phyloP scores from a whole-genome alignment of 2,329 filamentous ascomycete species.

The Zymoseptoria passerinii region DNA sequence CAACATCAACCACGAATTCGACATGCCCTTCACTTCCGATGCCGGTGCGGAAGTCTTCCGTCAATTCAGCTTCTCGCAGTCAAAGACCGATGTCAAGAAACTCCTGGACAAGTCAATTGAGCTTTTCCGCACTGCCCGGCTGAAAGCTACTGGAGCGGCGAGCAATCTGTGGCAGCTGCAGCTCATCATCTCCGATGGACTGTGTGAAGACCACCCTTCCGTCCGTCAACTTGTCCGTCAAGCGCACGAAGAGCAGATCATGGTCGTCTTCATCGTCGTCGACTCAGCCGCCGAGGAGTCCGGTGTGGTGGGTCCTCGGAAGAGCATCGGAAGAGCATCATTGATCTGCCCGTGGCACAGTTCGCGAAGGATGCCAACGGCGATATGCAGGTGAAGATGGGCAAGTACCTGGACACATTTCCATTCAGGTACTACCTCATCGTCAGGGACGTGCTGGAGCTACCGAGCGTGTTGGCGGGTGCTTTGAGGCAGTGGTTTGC shows the following conservation, averaged over 20 bases:
- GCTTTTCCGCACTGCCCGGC: conserved; percentile 69
- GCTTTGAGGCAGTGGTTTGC: conserved; percentile 95
- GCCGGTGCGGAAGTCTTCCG: conserved; percentile 77
- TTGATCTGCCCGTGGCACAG: conserved; percentile 80
- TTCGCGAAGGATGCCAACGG: conserved; percentile 63
- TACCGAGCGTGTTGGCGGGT: conserved; percentile 79
- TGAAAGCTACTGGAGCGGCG: conserved; percentile 45
- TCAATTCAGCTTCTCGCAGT: conserved; percentile 76
- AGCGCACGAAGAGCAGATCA: conserved; percentile 87
- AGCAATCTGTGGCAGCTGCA: conserved; percentile 90
- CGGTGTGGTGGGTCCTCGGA: conserved; percentile 32
- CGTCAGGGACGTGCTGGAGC: conserved; percentile 81
- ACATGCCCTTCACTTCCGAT: conserved; percentile 70
- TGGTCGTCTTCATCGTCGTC: conserved; percentile 97
- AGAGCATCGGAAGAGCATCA: conserved; percentile 60
- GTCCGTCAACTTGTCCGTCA: conserved; percentile 76
- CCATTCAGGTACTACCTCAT: conserved; percentile 97
- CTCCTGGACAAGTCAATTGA: conserved; percentile 71
- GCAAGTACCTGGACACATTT: conserved; percentile 89
- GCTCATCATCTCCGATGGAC: conserved; percentile 85
- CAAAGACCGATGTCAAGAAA: conserved; percentile 73
- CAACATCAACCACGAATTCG: conserved; percentile 78
- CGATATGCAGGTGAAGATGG: conserved; percentile 64
- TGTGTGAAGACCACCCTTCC: conserved; percentile 80
- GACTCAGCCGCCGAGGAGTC: conserved; percentile 46